Evolutionary conservation across 2,329 filamentous ascomycete species (phyloP).

Genomic region (Samsoniella hepiali): DNA sequence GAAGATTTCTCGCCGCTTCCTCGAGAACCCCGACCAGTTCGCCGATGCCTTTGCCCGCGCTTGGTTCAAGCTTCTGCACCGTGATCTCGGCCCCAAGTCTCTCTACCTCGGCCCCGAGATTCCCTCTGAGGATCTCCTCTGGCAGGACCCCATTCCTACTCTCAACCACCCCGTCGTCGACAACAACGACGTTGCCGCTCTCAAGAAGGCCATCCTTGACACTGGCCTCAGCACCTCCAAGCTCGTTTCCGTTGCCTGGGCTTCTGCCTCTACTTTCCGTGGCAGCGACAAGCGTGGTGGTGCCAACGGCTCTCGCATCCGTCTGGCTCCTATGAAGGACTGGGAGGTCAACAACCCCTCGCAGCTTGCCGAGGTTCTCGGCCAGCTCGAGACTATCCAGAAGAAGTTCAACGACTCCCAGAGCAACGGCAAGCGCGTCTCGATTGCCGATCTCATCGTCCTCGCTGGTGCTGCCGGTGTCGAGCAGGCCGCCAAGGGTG

Average conservation of each 20-base stretch:
- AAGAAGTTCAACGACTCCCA: conserved; percentile 61
- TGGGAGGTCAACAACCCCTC: conserved; percentile 74
- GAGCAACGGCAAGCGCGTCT: conserved; percentile 64
- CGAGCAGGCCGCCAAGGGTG: conserved; percentile 62
- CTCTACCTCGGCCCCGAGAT: conserved; percentile 75
- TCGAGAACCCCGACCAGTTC: conserved; percentile 65
- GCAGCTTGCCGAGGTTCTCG: conserved; percentile 60
- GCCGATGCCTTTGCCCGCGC: conserved; percentile 67
- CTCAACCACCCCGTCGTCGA: conserved; percentile 56
- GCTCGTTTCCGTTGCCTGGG: conserved; percentile 66
- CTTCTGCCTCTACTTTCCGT: conserved; percentile 69
- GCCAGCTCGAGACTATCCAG: conserved; percentile 62
- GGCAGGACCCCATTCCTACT: conserved; percentile 71
- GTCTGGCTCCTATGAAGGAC: conserved; percentile 66
- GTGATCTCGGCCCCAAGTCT: conserved; percentile 69
- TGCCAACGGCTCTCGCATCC: conserved; percentile 76
- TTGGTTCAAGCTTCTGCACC: conserved; percentile 82
- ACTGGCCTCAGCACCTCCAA: conserved; percentile 58
- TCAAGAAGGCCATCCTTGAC: conserved; percentile 67
- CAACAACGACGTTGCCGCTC: conserved; percentile 57
- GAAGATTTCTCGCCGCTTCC: conserved; percentile 70
- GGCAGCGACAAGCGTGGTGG: conserved; percentile 77
- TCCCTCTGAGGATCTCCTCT: conserved; percentile 64
- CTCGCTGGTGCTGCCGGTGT: conserved; percentile 68
- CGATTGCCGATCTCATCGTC: conserved; percentile 75